These are phyloP conservation scores for Triticum timopheevii DNA, from an alignment of 176 grass and related monocot genomes.

Conservation along the genomic window DNA sequence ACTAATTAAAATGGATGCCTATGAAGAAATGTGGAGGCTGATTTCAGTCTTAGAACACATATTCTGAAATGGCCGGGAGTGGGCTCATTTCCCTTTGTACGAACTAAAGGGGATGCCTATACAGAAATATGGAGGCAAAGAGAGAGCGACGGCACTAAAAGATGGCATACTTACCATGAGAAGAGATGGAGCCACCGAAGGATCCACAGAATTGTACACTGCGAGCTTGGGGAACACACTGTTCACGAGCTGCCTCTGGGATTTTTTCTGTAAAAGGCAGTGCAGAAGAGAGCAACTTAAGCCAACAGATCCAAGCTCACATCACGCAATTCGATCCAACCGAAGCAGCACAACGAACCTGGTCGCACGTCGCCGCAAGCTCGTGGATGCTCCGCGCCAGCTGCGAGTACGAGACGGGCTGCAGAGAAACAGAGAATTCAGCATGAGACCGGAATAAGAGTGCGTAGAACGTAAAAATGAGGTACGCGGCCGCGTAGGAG, in stretches of 20 bases:
- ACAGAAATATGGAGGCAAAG: not conserved
- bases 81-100: not conserved
- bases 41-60: not conserved
- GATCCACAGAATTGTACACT: constrained; percentile 99
- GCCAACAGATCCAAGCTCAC: constrained; percentile 43
- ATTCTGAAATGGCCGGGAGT: not conserved
- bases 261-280: constrained; percentile 73
- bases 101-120: not conserved
- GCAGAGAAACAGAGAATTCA: constrained; percentile 32
- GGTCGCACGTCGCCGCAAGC: constrained; percentile 89
- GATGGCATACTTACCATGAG: constrained; percentile 68
- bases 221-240: constrained; percentile 97
- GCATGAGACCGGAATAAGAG: constrained; percentile 21
- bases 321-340: constrained; percentile 37
- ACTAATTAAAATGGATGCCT: not conserved
- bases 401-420: constrained; percentile 96
- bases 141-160: not conserved
- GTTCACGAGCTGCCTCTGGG: constrained; percentile 88
- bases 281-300: constrained; percentile 36
- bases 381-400: constrained; percentile 97
- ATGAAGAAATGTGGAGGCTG: not conserved
- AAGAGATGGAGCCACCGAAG: constrained; percentile 97
- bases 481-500: not conserved
- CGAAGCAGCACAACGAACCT: constrained; percentile 54
- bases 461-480: constrained; percentile 17